Percentiles rank a stretch among this genome's conserved stretches.
Conservation (phyloP, 2,329 filamentous ascomycete species). For the Setomelanomma holmii region DNA sequence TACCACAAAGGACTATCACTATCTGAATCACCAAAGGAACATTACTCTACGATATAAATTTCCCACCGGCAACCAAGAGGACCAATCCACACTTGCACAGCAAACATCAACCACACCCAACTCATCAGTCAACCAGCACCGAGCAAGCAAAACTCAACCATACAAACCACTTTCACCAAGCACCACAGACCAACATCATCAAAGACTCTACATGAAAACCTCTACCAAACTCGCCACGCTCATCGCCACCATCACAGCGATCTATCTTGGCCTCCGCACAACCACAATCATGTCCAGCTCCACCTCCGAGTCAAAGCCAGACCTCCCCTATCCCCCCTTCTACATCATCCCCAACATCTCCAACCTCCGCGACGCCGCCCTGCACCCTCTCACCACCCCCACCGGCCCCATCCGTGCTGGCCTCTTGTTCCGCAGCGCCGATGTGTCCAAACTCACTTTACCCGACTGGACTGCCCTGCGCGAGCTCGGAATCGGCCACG, state of each 20-base stretch:
- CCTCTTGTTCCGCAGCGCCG: constrained; percentile 72
- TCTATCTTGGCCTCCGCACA: no score
- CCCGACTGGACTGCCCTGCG: constrained; percentile 34
- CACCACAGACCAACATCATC: no score
- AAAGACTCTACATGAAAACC: no score
- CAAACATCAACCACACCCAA: no score
- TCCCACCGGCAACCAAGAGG: no score
- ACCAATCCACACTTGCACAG: no score
- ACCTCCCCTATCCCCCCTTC: constrained; percentile 67
- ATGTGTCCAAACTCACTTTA: constrained; percentile 55
- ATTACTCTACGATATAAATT: constrained; percentile 49
- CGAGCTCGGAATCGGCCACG: constrained; percentile 65
- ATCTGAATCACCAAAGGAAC: neutral
- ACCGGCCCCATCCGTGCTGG: constrained; percentile 54
- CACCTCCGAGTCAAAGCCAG: no score
- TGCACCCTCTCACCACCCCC: constrained; percentile 28
- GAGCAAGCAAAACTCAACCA: no score
- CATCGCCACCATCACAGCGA: constrained; percentile 63
- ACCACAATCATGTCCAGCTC: constrained; percentile 65
- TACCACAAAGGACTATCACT: neutral
- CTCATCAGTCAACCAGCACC: no score
- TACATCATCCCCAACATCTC: constrained; percentile 62
- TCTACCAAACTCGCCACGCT: no score
- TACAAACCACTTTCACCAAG: constrained; percentile 20
- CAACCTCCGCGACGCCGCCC: constrained; percentile 51